Evolutionary conservation across 192 early-diverging fungal genomes (phyloP).

Genomic region (Fimicolochytrium jonesii): DNA sequence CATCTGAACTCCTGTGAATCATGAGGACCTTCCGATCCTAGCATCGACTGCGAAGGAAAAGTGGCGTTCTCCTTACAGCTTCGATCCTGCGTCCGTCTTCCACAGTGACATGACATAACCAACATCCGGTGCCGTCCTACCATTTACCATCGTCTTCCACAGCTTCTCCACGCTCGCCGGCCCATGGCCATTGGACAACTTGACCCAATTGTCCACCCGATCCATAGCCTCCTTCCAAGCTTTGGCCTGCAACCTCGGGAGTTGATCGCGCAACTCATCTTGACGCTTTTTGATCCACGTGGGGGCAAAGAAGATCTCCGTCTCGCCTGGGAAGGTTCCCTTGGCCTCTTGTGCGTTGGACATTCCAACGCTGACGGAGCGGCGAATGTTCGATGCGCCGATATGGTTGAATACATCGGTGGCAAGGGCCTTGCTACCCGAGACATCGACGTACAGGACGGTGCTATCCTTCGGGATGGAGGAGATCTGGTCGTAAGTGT

Average conservation of each 20-base stretch:
- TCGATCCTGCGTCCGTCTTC: not conserved
- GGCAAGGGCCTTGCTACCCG: conserved; percentile 16
- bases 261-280: conserved; percentile 1
- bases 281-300: conserved; percentile 28
- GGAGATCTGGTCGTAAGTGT: conserved; percentile 26
- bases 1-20: no score
- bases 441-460: conserved; percentile 36
- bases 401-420: not conserved
- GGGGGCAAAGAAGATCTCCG: conserved; percentile 35
- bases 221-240: conserved; percentile 23
- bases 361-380: conserved; percentile 31
- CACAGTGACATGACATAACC: conserved; percentile 17
- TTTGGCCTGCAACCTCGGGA: not conserved
- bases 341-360: conserved; percentile 7
- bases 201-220: conserved; percentile 17
- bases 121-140: conserved; percentile 16
- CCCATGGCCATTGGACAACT: not conserved
- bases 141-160: conserved; percentile 12
- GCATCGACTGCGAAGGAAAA: no score
- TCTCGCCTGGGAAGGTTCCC: conserved; percentile 7
- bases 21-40: no score
- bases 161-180: conserved; percentile 4
- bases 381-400: not conserved
- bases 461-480: not conserved
- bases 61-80: not conserved